Evolutionary conservation across 2,329 filamentous ascomycete genomes (phyloP), one percentile per base, ranked within the genome.

Genomic region (Septoria petroselini): DNA sequence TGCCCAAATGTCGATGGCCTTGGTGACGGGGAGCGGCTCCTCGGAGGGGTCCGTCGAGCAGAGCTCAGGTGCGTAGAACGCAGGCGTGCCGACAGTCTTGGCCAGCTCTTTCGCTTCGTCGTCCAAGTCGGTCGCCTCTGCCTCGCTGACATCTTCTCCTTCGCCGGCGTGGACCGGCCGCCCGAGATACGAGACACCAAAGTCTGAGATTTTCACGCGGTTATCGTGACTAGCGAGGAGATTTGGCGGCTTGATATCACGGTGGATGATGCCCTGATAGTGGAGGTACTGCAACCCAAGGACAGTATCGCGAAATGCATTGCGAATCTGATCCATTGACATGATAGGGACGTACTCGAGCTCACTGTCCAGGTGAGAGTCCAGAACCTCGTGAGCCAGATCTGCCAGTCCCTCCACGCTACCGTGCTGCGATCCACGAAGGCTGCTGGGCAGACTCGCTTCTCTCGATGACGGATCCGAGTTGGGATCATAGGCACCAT

Each of bases 1-100:
- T 8, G 93, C 95, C 93, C 93, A 98, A 12, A 98, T 85, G 65
- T 98, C 93, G 59, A 98, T 95, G 62, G 94, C 88, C 61, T 89
- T 88, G 3, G 90, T 95, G 33, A 98, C 72, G 78, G 91, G 58
- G 79, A 89, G 62, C 79, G 86, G 64, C 78, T 82, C 61, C 71
- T 68, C 62, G 55, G 77, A 84, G 18, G 83, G 71, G 55, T 93
- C 90, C 1, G 88, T 94, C 67, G 91, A 93, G 71, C 93, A 98
- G 30, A 98, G 78, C 68, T 98, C 93, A 3, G 93, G 93, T 1
- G 93, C 93, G 65, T 96, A 98, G 71, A 98, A 98, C 1, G 91
- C 93, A 4, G 93, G 93, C 0, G 93, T 98, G 44, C 93, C 93
- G 4, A 97, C 93, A 1, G 93, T 97, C 75, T 97, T 97, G 53